Evolutionary conservation across 1,139 yeast species (phyloP).

Genomic region (Geotrichum australiense): DNA sequence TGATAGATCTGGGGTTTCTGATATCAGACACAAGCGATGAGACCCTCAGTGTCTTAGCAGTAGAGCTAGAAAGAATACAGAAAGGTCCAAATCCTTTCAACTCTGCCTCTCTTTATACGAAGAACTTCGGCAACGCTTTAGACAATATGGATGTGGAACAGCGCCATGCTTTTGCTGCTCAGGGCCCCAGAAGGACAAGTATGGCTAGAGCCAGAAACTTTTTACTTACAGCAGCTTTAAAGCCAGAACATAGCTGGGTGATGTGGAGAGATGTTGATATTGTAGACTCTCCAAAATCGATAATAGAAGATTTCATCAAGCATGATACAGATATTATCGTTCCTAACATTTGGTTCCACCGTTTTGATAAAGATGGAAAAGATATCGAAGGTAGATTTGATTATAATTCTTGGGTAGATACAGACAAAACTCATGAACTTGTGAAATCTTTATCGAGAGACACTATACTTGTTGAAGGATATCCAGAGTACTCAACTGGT

Average conservation of each 20-base stretch:
- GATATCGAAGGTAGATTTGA: constrained; percentile 78
- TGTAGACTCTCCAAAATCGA: constrained; percentile 72
- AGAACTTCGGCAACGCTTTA: constrained; percentile 81
- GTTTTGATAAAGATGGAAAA: constrained; percentile 56
- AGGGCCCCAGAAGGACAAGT: constrained; percentile 76
- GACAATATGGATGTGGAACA: constrained; percentile 54
- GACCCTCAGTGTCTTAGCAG: constrained; percentile 61
- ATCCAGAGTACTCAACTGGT: constrained; percentile 83
- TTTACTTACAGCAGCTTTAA: constrained; percentile 67
- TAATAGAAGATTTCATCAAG: constrained; percentile 72
- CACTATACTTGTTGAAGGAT: constrained; percentile 86
- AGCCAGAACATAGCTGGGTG: constrained; percentile 89
- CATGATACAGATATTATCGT: constrained; percentile 73
- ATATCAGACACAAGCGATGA: constrained; percentile 82
- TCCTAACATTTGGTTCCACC: constrained; percentile 87
- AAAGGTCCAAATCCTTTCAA: constrained; percentile 46
- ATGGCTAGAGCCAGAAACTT: constrained; percentile 92
- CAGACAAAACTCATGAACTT: constrained; percentile 59
- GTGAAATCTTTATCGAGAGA: constrained; percentile 67
- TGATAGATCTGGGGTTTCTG: constrained; percentile 77
- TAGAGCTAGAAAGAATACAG: constrained; percentile 32
- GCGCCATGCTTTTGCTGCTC: constrained; percentile 83
- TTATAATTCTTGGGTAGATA: constrained; percentile 83
- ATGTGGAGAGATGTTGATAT: constrained; percentile 93
- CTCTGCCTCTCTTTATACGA: constrained; percentile 65